Evolutionary conservation across 2,329 filamentous ascomycete genomes (phyloP), one percentile per base, ranked within the genome.

Genomic region (Hirsutella thompsonii): DNA sequence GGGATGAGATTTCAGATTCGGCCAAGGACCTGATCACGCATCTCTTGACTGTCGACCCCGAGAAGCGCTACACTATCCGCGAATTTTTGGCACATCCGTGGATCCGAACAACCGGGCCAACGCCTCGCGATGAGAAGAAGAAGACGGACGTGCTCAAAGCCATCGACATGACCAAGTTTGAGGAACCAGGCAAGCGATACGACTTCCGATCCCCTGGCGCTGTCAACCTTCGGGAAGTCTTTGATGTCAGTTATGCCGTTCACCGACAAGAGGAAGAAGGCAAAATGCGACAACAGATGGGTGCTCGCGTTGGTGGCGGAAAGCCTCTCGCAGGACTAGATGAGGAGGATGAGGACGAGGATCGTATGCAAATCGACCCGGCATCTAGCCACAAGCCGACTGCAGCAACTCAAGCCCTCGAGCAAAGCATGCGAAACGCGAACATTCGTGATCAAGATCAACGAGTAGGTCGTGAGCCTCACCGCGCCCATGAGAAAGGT

Each of bases 161-260:
- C 0, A 79, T 83, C 47, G 73, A 81, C 42, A 62, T 73, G 0
- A 55, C 63, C 34, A 69, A 69, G 38, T 56, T 77, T 14, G 61
- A 69, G 35, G 73, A 76, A 28, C 61, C 68, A 30, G 81, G 83
- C 21, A 80, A 77, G 47, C 79, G 85, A 16, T 79, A 82, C 64
- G 92, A 98, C 60, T 98, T 96, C 79, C 79, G 92, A 43, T 96
- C 89, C 0, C 92, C 92, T 0, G 92, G 89, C 39, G 89, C 87
- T 2, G 82, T 98, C 62, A 96, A 96, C 57, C 69, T 98, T 11
- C 86, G 92, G 44, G 92, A 98, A 61, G 89, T 96, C 2, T 98
- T 98, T 50, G 92, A 98, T 55, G 90, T 98, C 38, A 83, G 87
- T n/a, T 98, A 98, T 55, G 90, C 92, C 8, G 92, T 98, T 8